phyloP scores from a whole-genome alignment of 73 alveolate genomes.

The Tetrahymena elliotti region DNA sequence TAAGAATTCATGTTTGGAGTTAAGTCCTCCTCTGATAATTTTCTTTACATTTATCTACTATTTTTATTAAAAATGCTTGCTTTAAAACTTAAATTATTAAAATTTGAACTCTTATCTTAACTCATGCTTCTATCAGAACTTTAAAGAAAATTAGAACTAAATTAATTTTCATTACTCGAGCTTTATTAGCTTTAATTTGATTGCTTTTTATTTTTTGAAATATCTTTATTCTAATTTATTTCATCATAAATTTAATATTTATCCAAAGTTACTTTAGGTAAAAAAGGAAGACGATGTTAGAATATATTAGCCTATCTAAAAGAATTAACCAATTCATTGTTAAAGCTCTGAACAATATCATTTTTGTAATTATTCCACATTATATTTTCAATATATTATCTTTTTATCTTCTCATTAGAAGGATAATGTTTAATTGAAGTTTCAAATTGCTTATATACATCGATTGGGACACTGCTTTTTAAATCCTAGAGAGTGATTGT shows the following conservation, averaged over 20 bases:
- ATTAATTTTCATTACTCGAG: not conserved
- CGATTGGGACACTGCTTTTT: not conserved
- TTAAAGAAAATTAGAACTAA: too few relatives aligned
- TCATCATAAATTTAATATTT: not conserved
- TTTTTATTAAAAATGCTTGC: not conserved
- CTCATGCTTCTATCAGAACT: not conserved
- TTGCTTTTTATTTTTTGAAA: not conserved
- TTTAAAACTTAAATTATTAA: not conserved
- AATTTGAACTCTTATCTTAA: not conserved
- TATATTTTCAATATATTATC: not conserved
- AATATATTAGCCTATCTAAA: not conserved
- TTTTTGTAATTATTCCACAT: not conserved
- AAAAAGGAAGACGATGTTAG: not conserved
- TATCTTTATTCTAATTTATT: not conserved
- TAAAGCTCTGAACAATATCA: not conserved
- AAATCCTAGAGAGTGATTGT: not conserved
- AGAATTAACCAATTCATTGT: not conserved
- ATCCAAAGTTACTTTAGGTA: not conserved
- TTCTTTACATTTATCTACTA: not conserved
- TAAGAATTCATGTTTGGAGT: not conserved
- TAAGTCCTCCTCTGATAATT: not conserved
- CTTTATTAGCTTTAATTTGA: not conserved
- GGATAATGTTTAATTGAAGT: not conserved
- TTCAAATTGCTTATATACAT: not conserved
- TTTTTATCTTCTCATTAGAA: not conserved